Evolutionary conservation across 208 protist genomes (phyloP), one percentile per base, ranked within the genome.

Genomic region (Trypanosoma lewisi): DNA sequence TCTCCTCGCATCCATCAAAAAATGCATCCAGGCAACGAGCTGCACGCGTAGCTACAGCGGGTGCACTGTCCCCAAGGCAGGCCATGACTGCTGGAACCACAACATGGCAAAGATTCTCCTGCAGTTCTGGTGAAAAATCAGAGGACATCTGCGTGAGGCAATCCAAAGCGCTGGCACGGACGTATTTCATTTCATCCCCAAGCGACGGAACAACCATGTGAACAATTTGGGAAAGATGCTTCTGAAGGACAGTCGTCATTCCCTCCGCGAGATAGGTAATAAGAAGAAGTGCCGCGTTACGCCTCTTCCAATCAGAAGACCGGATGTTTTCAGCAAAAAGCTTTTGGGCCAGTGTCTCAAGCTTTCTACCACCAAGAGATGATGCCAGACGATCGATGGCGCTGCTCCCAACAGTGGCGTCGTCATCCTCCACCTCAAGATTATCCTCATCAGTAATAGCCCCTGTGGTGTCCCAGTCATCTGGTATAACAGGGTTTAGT

Each of bases 201-300:
- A 90, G 55, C 44, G 72, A 65, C 21, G 75, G 64, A 17, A 92
- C 34, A 17, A 92, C 63, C 36, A 67, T 59, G 16, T 70, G 27
- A 49, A 93, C 68, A 56, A 96, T 69, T 17, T 62, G 62, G 11
- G 55, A 47, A 41, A 92, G 49, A 54, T 87, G 72, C 61, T 88
- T 76, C 51, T 75, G 36, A 47, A 93, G 84, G 25, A 85, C 74
- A 9, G 71, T 30, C 19, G 45, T 50, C 75, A 92, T 88, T 25
- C 89, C 89, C 51, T 93, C 84, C 19, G 70, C 60, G n/a, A 78
- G 68, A 69, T 92, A 86, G 49, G 70, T 80, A 59, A 96, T 84
- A 25, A 90, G 67, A 44, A 86, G 61, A 49, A 93, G 31, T 23
- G 89, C 89, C 9, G 83, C 86, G 33, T 87, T 85, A 36, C 87